A percentile compares a stretch with the other conserved stretches of the same genome.
Evolutionary conservation across 177 flowering plant genomes (phyloP).

Genomic region (Vitis hybrid): DNA sequence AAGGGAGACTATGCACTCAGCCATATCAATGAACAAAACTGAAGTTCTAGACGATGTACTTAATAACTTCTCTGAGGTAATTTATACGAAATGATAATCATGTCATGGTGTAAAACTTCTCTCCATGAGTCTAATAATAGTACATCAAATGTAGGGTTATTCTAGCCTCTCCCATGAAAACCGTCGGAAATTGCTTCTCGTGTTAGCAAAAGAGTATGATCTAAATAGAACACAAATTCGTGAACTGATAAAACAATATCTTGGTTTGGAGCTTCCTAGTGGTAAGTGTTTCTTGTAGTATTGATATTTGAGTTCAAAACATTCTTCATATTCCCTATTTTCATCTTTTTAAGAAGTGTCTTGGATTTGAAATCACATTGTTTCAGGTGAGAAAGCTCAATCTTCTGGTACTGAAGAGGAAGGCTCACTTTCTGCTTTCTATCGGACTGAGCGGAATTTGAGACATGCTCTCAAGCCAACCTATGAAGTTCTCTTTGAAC

Average conservation of each 20-base stretch:
- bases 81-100: background rate
- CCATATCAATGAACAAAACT: conserved; percentile 71
- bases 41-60: conserved; percentile 66
- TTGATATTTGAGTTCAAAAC: conserved; percentile 7
- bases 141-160: conserved; percentile 58
- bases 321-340: background rate
- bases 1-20: conserved; percentile 59
- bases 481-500: conserved; percentile 85
- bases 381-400: conserved; percentile 47
- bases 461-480: conserved; percentile 85
- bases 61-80: conserved; percentile 71
- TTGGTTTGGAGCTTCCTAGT: conserved; percentile 64
- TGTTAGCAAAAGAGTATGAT: conserved; percentile 80
- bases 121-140: background rate
- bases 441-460: conserved; percentile 74
- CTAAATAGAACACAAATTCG: conserved; percentile 63
- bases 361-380: conserved; percentile 6
- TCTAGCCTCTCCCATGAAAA: conserved; percentile 53
- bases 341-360: background rate
- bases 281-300: conserved; percentile 32
- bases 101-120: background rate
- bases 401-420: conserved; percentile 44
- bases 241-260: conserved; percentile 81
- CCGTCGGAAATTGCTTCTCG: conserved; percentile 48
- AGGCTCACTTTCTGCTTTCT: conserved; percentile 55